phyloP scores from a whole-genome alignment of 1,284 basidiomycete species.

The Fomitopsis schrenkii region DNA sequence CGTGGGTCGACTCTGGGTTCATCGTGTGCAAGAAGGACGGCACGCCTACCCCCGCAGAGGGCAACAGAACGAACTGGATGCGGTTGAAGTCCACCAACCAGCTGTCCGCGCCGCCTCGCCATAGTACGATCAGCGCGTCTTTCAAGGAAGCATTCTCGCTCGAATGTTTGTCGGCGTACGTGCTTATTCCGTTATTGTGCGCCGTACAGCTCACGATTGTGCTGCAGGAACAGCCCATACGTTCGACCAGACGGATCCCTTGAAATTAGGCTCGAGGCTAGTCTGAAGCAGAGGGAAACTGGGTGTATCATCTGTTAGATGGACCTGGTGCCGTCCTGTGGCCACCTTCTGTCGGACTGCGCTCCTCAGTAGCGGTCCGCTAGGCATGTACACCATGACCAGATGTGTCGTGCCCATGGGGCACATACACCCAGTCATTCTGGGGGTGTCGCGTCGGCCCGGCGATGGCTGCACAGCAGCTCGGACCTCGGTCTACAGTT shows the following conservation, averaged over 20 bases:
- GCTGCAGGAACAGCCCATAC: conserved; percentile 45
- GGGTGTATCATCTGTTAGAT: conserved; percentile 58
- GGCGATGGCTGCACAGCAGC: no score
- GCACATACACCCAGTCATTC: background rate
- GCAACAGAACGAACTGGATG: conserved; percentile 37
- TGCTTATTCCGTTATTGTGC: conserved; percentile 9
- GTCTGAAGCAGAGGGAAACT: conserved; percentile 39
- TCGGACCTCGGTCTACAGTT: no score
- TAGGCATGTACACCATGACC: background rate
- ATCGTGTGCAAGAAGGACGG: conserved; percentile 37
- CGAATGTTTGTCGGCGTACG: conserved; percentile 53
- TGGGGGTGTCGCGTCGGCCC: no score
- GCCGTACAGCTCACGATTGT: background rate
- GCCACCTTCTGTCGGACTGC: no score
- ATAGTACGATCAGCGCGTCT: conserved; percentile 31
- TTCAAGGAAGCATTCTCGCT: conserved; percentile 43
- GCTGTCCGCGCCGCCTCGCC: conserved; percentile 11
- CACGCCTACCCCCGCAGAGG: conserved; percentile 15
- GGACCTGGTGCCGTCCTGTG: background rate
- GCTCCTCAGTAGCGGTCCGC: no score
- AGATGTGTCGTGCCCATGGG: background rate
- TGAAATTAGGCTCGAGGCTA: conserved; percentile 49
- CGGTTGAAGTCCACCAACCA: conserved; percentile 34
- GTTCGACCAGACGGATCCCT: conserved; percentile 51
- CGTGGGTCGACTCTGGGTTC: conserved; percentile 54